Evolutionary conservation across 106 monocot species (phyloP).

Genomic region (Ottelia alismoides): DNA sequence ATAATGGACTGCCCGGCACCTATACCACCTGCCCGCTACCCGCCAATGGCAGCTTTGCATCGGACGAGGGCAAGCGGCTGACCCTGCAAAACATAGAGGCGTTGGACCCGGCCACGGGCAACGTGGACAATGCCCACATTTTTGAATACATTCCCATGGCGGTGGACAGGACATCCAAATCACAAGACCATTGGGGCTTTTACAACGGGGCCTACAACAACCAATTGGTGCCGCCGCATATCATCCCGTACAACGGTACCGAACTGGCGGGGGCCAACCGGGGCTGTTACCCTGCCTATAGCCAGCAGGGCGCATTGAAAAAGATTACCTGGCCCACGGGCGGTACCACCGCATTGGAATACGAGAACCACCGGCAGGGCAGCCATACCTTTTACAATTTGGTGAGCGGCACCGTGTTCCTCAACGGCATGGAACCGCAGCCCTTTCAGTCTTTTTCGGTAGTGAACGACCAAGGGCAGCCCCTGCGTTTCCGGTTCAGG

Average conservation of each 20-base stretch:
- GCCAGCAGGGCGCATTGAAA: neutral
- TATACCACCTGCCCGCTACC: too few species aligned
- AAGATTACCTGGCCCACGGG: neutral
- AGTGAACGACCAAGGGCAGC: neutral
- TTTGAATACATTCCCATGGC: too few species aligned
- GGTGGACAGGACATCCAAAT: neutral
- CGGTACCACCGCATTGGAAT: neutral
- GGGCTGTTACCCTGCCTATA: neutral
- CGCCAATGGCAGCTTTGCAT: too few species aligned
- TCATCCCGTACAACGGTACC: neutral
- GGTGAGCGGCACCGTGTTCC: neutral
- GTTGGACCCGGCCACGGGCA: too few species aligned
- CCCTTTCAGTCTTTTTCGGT: neutral
- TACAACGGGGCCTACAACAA: neutral
- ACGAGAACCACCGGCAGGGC: neutral
- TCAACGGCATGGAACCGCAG: neutral
- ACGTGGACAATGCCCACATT: too few species aligned
- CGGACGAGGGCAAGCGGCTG: too few species aligned
- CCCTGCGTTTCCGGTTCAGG: neutral
- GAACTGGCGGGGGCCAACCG: neutral
- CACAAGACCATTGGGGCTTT: neutral
- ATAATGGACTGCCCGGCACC: too few species aligned
- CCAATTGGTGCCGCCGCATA: neutral
- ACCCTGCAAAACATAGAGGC: too few species aligned
- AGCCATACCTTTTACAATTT: neutral